Conservation (phyloP, 2,329 filamentous ascomycete genomes). For the Penicillium capsulatum region DNA sequence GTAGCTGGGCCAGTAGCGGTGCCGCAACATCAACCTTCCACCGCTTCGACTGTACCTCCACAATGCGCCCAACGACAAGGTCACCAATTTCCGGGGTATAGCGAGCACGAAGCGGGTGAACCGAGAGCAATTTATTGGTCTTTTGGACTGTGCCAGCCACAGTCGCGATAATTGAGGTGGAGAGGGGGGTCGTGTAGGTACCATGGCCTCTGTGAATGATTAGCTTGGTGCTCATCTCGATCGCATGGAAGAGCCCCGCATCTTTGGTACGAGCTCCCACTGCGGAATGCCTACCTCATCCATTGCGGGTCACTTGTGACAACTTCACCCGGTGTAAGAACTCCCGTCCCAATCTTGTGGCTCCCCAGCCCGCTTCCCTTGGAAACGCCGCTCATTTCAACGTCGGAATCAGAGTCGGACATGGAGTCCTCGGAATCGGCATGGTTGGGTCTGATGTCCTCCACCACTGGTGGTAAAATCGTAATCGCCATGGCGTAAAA, state of each 20-base stretch:
- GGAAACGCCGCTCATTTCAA: slow-evolving; percentile 28
- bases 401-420: slow-evolving; percentile 44
- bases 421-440: slow-evolving; percentile 49
- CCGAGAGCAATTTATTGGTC: slow-evolving; percentile 94
- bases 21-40: slow-evolving; percentile 96
- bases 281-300: slow-evolving; percentile 58
- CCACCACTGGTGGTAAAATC: slow-evolving; percentile 51
- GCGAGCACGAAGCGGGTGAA: slow-evolving; percentile 81
- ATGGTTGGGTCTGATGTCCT: slow-evolving; percentile 30
- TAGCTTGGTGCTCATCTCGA: slow-evolving; percentile 6
- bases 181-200: slow-evolving; percentile 65
- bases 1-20: slow-evolving; percentile 76
- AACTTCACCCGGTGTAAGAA: slow-evolving; percentile 83
- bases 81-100: slow-evolving; percentile 97
- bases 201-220: slow-evolving; percentile 70
- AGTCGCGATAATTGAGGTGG: slow-evolving; percentile 73
- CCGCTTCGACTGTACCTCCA: slow-evolving; percentile 86
- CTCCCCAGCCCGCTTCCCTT: slow-evolving; percentile 36
- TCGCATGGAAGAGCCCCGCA: neutral
- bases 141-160: slow-evolving; percentile 86
- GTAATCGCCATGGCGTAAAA: slow-evolving; percentile 52
- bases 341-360: slow-evolving; percentile 39
- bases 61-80: slow-evolving; percentile 86
- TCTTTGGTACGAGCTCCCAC: neutral
- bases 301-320: slow-evolving; percentile 92